phyloP scores from a whole-genome alignment of 1,139 yeast genomes.

The Schizosaccharomyces versatilis region DNA sequence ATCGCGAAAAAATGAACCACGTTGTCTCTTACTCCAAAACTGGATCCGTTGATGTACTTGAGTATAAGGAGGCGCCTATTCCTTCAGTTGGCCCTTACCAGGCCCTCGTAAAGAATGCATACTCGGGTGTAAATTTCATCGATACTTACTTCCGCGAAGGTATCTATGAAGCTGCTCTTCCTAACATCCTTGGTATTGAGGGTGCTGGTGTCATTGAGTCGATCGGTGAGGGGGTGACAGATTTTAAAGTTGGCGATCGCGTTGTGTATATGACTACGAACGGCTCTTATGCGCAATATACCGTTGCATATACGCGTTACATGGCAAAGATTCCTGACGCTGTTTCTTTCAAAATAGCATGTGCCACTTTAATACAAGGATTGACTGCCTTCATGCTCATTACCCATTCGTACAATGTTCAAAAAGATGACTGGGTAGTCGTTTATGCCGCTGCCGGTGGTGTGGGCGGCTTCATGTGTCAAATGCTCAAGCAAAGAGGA shows the following conservation, averaged over 20 bases:
- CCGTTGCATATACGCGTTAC: slow-evolving; percentile 52
- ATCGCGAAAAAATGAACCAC: no score
- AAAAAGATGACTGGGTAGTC: slow-evolving; percentile 45
- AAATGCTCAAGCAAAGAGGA: slow-evolving; percentile 37
- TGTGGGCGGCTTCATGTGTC: slow-evolving; percentile 51
- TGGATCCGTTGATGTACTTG: slow-evolving; percentile 17
- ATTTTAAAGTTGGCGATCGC: slow-evolving; percentile 45
- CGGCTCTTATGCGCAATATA: slow-evolving; percentile 17
- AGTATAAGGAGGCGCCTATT: neutral
- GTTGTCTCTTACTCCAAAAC: slow-evolving; percentile 6
- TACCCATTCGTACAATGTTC: slow-evolving; percentile 40
- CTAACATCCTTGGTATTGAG: slow-evolving; percentile 39
- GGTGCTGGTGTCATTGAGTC: slow-evolving; percentile 58
- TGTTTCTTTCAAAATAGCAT: slow-evolving; percentile 22
- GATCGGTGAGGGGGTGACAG: slow-evolving; percentile 35
- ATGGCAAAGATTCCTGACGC: slow-evolving; percentile 27
- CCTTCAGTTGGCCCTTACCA: neutral
- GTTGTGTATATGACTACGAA: slow-evolving; percentile 35
- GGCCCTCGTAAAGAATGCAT: neutral
- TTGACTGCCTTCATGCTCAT: slow-evolving; percentile 56
- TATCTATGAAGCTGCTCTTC: slow-evolving; percentile 29
- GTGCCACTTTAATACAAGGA: slow-evolving; percentile 46
- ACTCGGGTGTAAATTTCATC: slow-evolving; percentile 41
- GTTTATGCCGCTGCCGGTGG: slow-evolving; percentile 94
- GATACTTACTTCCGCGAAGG: slow-evolving; percentile 68